Conservation (phyloP, 1,284 basidiomycete genomes). For the Malassezia nana region DNA sequence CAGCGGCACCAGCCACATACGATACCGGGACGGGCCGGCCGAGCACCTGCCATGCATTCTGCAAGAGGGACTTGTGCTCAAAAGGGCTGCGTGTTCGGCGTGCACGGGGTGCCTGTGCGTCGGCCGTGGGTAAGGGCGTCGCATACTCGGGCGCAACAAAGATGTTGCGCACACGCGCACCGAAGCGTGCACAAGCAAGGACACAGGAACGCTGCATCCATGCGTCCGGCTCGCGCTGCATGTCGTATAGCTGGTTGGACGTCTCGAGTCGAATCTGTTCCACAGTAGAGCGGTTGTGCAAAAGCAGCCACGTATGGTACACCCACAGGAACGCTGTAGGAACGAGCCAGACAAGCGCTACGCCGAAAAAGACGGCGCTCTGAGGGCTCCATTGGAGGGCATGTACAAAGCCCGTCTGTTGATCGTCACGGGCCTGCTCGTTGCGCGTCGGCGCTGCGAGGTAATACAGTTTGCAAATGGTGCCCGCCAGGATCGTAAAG, state of each 20-base stretch:
- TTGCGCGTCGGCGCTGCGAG: slow-evolving; percentile 15
- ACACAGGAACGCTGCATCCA: background rate
- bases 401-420: slow-evolving; percentile 17
- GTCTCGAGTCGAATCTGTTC: slow-evolving; percentile 45
- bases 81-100: slow-evolving; percentile 7
- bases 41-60: slow-evolving; percentile 7
- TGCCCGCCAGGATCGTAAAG: slow-evolving; percentile 11
- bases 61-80: background rate
- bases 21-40: slow-evolving; percentile 1
- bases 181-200: background rate
- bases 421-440: slow-evolving; percentile 1
- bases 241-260: slow-evolving; percentile 27
- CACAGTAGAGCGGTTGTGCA: slow-evolving; percentile 40
- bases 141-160: slow-evolving; percentile 9
- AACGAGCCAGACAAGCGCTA: slow-evolving; percentile 21
- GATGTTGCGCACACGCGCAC: background rate
- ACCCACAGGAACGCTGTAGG: slow-evolving; percentile 31
- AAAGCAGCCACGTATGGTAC: slow-evolving; percentile 38
- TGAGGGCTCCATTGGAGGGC: slow-evolving; percentile 31
- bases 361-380: slow-evolving; percentile 32
- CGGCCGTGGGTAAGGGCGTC: background rate
- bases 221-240: slow-evolving; percentile 13
- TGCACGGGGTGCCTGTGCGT: background rate
- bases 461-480: slow-evolving; percentile 22
- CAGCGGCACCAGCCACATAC: background rate